Percentiles rank a stretch among this genome's conserved stretches.
phyloP scores from a whole-genome alignment of 176 grass and related monocot species.

The Ensete ventricosum region DNA sequence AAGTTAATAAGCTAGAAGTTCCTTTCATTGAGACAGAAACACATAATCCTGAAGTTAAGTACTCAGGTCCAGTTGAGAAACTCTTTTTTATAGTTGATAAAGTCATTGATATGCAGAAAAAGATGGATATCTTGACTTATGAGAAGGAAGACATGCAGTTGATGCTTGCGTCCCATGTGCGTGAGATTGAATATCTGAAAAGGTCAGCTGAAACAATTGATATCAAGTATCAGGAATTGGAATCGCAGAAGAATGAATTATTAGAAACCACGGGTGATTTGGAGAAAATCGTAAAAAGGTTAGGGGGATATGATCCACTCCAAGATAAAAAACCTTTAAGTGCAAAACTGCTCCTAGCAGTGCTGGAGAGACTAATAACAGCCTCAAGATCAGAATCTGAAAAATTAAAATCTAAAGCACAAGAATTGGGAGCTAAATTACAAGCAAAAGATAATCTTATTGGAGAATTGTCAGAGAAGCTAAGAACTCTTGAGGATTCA shows the following conservation, averaged over 20 bases:
- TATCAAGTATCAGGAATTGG: conserved; percentile 35
- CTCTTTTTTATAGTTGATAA: conserved; percentile 58
- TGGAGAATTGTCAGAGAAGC: conserved; percentile 54
- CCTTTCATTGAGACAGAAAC: conserved; percentile 22
- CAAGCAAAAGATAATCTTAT: conserved; percentile 59
- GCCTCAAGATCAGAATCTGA: conserved; percentile 44
- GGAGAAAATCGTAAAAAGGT: conserved; percentile 61
- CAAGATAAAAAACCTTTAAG: conserved; percentile 57
- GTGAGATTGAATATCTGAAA: conserved; percentile 64
- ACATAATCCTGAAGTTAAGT: conserved; percentile 19
- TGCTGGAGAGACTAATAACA: conserved; percentile 75
- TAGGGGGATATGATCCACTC: conserved; percentile 54
- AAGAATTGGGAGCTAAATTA: conserved; percentile 74
- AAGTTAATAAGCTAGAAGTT: conserved; percentile 55
- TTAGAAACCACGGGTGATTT: conserved; percentile 56
- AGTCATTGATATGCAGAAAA: conserved; percentile 45
- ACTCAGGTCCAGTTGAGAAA: conserved; percentile 52
- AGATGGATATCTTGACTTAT: conserved; percentile 42
- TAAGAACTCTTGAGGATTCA: conserved; percentile 67
- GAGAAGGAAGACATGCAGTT: conserved; percentile 84
- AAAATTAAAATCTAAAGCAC: conserved; percentile 64
- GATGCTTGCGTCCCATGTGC: conserved; percentile 49
- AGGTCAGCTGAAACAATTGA: conserved; percentile 38
- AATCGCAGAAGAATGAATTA: conserved; percentile 50
- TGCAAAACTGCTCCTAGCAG: conserved; percentile 46